These are phyloP conservation scores for Candida sanyaensis DNA, from an alignment of 1,139 yeast species.

Conservation along the genomic window DNA sequence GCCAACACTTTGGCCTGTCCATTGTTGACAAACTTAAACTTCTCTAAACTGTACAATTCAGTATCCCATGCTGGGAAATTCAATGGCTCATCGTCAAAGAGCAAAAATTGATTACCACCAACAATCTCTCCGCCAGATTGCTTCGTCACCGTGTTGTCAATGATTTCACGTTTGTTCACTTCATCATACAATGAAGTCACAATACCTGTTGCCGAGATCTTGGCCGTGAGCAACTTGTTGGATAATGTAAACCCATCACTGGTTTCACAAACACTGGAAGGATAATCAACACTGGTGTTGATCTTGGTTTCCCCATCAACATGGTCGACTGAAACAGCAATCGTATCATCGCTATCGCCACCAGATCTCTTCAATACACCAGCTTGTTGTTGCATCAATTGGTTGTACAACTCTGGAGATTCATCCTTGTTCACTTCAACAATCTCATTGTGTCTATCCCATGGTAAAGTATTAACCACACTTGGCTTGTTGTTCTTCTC, in stretches of 20 bases:
- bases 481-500: too few species aligned
- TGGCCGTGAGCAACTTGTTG: slow-evolving; percentile 62
- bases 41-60: slow-evolving; percentile 79
- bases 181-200: slow-evolving; percentile 69
- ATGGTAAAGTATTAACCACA: slow-evolving; percentile 63
- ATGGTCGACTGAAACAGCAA: slow-evolving; percentile 15
- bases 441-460: slow-evolving; percentile 59
- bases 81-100: slow-evolving; percentile 88
- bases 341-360: background rate
- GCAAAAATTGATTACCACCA: slow-evolving; percentile 77
- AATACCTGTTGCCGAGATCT: slow-evolving; percentile 60
- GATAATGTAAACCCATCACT: slow-evolving; percentile 52
- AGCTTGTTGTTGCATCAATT: slow-evolving; percentile 6
- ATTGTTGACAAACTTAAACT: slow-evolving; percentile 50
- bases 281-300: slow-evolving; percentile 30
- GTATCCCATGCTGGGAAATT: slow-evolving; percentile 98
- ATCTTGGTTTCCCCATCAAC: slow-evolving; percentile 17
- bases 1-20: slow-evolving; percentile 52
- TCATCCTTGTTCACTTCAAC: slow-evolving; percentile 29
- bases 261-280: slow-evolving; percentile 46
- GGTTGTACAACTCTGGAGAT: slow-evolving; percentile 13
- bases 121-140: slow-evolving; percentile 37
- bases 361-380: slow-evolving; percentile 5
- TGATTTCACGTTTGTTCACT: slow-evolving; percentile 61
- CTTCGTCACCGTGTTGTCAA: slow-evolving; percentile 53